phyloP scores from a whole-genome alignment of 2,329 filamentous ascomycete species.

The Cadophora malorum region DNA sequence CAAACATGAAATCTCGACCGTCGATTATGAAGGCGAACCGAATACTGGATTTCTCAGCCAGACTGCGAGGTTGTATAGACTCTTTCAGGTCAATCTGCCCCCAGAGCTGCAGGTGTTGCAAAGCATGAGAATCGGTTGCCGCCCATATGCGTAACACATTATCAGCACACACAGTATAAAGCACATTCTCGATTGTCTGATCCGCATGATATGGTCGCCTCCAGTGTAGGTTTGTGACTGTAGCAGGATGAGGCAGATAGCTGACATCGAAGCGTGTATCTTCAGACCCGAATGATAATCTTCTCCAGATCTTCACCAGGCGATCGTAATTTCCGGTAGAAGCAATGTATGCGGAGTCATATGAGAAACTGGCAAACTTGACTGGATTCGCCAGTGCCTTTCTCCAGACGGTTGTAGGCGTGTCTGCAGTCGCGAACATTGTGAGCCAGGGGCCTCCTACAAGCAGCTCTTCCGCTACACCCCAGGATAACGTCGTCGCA shows the following conservation, averaged over 20 bases:
- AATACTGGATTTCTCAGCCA: conserved; percentile 44
- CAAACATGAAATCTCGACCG: conserved; percentile 77
- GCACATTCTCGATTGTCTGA: conserved; percentile 81
- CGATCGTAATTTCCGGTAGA: conserved; percentile 80
- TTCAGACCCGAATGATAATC: conserved; percentile 81
- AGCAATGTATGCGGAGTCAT: conserved; percentile 86
- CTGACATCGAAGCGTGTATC: conserved; percentile 88
- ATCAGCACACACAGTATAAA: conserved; percentile 89
- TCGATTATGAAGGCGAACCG: conserved; percentile 84
- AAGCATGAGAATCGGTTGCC: conserved; percentile 72
- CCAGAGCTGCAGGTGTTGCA: conserved; percentile 80
- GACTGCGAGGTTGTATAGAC: conserved; percentile 61
- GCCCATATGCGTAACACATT: conserved; percentile 84
- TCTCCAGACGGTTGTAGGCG: conserved; percentile 71
- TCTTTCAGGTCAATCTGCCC: conserved; percentile 77
- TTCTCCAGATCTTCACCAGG: conserved; percentile 91
- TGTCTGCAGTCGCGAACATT: conserved; percentile 64
- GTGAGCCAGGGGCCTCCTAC: conserved; percentile 73
- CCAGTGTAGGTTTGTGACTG: conserved; percentile 88
- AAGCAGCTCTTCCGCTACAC: conserved; percentile 82
- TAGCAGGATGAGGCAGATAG: conserved; percentile 83
- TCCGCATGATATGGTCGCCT: conserved; percentile 77
- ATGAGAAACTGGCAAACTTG: conserved; percentile 80
- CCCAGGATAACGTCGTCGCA: conserved; percentile 80
- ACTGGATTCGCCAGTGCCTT: conserved; percentile 74